A percentile compares a stretch with the other conserved stretches of the same genome.
Conservation (phyloP, 2,329 filamentous ascomycete species). For the Penicillium janthinellum region DNA sequence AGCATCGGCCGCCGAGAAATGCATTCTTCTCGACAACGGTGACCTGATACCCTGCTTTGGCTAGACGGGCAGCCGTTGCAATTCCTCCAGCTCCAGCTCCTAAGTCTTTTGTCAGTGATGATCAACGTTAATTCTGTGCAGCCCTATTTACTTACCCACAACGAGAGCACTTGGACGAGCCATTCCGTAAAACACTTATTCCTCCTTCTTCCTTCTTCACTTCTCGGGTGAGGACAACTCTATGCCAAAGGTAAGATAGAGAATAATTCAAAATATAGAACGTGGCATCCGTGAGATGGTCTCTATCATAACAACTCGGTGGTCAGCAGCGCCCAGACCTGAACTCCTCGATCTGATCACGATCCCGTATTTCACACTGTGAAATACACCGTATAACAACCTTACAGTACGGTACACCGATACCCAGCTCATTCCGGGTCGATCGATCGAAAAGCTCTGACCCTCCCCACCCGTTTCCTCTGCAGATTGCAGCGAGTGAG, state of each 20-base stretch:
- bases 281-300: background rate
- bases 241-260: background rate
- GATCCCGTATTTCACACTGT: background rate
- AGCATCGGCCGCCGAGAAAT: conserved; percentile 72
- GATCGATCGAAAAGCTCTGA: background rate
- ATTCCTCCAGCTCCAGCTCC: conserved; percentile 65
- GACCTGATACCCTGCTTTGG: conserved; percentile 69
- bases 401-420: background rate
- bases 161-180: background rate
- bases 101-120: background rate
- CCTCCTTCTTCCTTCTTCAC: background rate
- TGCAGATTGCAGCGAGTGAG: background rate
- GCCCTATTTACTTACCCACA: background rate
- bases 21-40: conserved; percentile 77
- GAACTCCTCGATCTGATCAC: background rate
- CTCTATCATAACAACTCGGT: conserved; percentile 1
- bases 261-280: background rate
- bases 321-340: background rate
- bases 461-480: background rate
- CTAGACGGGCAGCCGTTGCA: conserved; percentile 70
- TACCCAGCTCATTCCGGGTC: background rate
- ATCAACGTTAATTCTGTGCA: background rate
- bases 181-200: background rate
- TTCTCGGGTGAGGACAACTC: background rate
- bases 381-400: background rate